phyloP scores from a whole-genome alignment of 441 rosid species.

The Monsonia emarginata region DNA sequence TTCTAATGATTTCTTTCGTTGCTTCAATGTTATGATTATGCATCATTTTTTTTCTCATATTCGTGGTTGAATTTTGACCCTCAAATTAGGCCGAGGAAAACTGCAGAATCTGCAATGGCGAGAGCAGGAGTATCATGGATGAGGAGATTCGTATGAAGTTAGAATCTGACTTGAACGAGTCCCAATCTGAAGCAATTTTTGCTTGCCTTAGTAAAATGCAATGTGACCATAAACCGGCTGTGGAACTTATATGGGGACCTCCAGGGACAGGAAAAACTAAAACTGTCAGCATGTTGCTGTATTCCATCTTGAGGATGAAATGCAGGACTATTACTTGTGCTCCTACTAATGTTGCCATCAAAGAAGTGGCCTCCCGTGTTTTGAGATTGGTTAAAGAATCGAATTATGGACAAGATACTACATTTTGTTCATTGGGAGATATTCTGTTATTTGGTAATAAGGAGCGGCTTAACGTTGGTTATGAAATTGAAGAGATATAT shows the following conservation, averaged over 20 bases:
- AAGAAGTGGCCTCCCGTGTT: constrained; percentile 37
- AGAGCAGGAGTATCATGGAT: background rate
- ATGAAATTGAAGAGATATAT: constrained; percentile 6
- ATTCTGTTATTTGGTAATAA: constrained; percentile 33
- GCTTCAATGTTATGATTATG: background rate
- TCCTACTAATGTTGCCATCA: constrained; percentile 50
- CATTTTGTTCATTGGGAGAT: constrained; percentile 22
- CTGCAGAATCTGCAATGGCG: constrained; percentile 14
- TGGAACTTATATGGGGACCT: constrained; percentile 60
- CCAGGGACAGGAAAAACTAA: constrained; percentile 69
- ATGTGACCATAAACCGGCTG: constrained; percentile 25
- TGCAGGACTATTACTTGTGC: constrained; percentile 41
- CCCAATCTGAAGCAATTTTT: constrained; percentile 32
- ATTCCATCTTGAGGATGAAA: constrained; percentile 24
- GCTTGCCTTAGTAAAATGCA: constrained; percentile 21
- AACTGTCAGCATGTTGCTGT: constrained; percentile 32
- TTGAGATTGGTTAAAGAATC: constrained; percentile 26
- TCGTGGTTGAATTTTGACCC: background rate
- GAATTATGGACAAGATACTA: background rate
- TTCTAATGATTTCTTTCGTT: background rate
- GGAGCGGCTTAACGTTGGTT: constrained; percentile 20
- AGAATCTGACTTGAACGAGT: constrained; percentile 25
- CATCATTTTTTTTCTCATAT: background rate
- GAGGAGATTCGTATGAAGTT: constrained; percentile 1
- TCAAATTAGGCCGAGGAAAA: constrained; percentile 23